Conservation (phyloP, 441 rosid genomes). For the Daphne laureola region DNA sequence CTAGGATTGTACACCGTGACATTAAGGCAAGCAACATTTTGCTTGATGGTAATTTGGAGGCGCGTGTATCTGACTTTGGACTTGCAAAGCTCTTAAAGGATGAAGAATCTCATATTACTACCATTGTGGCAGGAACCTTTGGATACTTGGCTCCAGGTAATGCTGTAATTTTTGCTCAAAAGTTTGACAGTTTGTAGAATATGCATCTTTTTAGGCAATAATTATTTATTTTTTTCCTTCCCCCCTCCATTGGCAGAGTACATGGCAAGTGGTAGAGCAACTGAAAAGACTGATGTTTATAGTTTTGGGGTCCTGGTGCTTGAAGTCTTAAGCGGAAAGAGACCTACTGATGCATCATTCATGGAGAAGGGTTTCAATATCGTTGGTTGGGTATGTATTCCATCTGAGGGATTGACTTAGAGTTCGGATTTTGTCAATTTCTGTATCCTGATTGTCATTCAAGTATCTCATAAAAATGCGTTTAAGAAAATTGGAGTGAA, state of each 20-base stretch:
- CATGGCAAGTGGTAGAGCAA: conserved; percentile 99
- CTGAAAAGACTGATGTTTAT: conserved; percentile 95
- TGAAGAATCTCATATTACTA: conserved; percentile 97
- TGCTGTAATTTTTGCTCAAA: conserved; percentile 4
- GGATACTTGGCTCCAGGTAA: conserved; percentile 98
- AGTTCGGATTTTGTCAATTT: not conserved
- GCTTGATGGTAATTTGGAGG: conserved; percentile 95
- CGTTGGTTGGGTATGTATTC: conserved; percentile 85
- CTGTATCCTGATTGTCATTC: too few species aligned
- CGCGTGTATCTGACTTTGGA: conserved; percentile 97
- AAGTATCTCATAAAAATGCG: too few species aligned
- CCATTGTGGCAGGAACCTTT: conserved; percentile 98
- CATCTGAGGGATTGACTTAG: not conserved
- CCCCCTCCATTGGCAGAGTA: conserved; percentile 46
- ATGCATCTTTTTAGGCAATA: conserved; percentile 1
- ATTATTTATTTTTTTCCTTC: conserved; percentile 11
- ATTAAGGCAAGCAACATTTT: conserved; percentile 95
- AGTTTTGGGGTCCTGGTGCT: conserved; percentile 96
- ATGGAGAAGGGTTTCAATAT: conserved; percentile 94
- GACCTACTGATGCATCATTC: conserved; percentile 93
- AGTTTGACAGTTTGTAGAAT: conserved; percentile 5
- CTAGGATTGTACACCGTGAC: conserved; percentile 98
- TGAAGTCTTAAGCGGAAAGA: conserved; percentile 92
- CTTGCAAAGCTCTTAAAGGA: conserved; percentile 93
- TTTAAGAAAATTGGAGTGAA: too few species aligned